Evolutionary conservation across 192 early-diverging fungal species (phyloP).

Genomic region (Allomyces macrogynus): DNA sequence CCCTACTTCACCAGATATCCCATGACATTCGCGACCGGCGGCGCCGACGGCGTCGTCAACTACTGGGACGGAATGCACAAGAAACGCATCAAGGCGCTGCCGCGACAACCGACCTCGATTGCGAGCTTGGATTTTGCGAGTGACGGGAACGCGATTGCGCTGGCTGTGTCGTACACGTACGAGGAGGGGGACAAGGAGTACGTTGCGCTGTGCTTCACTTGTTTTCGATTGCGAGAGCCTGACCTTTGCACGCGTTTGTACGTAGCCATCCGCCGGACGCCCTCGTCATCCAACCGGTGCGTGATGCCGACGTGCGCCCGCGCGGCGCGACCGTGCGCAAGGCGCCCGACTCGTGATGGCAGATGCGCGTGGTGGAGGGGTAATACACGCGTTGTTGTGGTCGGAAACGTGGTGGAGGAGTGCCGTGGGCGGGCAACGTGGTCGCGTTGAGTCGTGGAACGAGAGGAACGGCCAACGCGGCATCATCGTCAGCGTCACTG

Average conservation of each 20-base stretch:
- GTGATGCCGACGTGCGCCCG: conserved; percentile 37
- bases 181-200: conserved; percentile 82
- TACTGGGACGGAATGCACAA: conserved; percentile 84
- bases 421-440: too few species aligned
- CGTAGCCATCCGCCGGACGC: conserved; percentile 46
- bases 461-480: too few species aligned
- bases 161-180: conserved; percentile 86
- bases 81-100: conserved; percentile 67
- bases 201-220: too few species aligned
- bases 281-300: conserved; percentile 53
- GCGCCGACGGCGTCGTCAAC: conserved; percentile 77
- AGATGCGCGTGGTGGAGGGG: neutral
- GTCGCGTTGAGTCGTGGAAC: too few species aligned
- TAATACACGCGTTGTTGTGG: neutral
- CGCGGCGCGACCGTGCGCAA: neutral
- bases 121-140: conserved; percentile 59
- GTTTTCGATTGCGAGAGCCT: neutral
- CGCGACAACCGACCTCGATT: conserved; percentile 51
- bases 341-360: neutral
- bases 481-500: too few species aligned
- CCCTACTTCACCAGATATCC: conserved; percentile 42
- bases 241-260: neutral
- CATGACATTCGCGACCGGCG: conserved; percentile 82
- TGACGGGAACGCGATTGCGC: conserved; percentile 56
- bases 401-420: too few species aligned